phyloP scores from a whole-genome alignment of 1,139 yeast genomes.

The Blastobotrys persicus region DNA sequence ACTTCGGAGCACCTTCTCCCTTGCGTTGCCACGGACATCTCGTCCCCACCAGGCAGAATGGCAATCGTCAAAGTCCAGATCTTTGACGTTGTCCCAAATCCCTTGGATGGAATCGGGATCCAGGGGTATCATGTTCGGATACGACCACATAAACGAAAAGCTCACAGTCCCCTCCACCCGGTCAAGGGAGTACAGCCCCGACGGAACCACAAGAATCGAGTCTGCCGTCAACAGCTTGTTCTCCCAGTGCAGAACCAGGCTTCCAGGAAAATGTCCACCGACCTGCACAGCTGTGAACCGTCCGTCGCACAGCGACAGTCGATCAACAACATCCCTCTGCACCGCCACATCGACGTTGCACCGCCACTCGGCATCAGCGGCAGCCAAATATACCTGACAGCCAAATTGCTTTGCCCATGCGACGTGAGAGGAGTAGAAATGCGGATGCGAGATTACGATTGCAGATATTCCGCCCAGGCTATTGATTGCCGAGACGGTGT shows the following conservation, averaged over 20 bases:
- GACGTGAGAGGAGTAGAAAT: constrained; percentile 23
- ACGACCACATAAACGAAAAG: constrained; percentile 27
- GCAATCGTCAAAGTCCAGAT: constrained; percentile 18
- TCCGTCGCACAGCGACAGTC: constrained; percentile 10
- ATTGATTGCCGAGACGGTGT: constrained; percentile 19
- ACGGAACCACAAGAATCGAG: constrained; percentile 22
- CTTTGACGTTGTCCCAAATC: constrained; percentile 22
- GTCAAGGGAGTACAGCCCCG: constrained; percentile 15
- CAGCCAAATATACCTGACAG: constrained; percentile 21
- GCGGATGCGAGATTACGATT: constrained; percentile 26
- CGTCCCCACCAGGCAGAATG: constrained; percentile 26
- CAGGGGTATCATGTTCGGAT: constrained; percentile 27
- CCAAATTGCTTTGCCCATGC: constrained; percentile 24
- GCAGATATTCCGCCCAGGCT: constrained; percentile 23
- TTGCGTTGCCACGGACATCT: constrained; percentile 19
- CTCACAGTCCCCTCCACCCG: constrained; percentile 17
- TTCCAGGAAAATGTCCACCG: constrained; percentile 28
- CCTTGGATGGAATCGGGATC: constrained; percentile 18
- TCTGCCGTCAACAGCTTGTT: constrained; percentile 25
- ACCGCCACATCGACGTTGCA: constrained; percentile 13
- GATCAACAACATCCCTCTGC: constrained; percentile 14
- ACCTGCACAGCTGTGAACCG: constrained; percentile 17
- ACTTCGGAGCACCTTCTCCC: constrained; percentile 18
- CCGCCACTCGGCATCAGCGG: constrained; percentile 21
- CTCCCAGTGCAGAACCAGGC: constrained; percentile 21